These are phyloP conservation scores for Sporothrix curviconia DNA, from an alignment of 2,329 filamentous ascomycete genomes.

Conservation along the genomic window DNA sequence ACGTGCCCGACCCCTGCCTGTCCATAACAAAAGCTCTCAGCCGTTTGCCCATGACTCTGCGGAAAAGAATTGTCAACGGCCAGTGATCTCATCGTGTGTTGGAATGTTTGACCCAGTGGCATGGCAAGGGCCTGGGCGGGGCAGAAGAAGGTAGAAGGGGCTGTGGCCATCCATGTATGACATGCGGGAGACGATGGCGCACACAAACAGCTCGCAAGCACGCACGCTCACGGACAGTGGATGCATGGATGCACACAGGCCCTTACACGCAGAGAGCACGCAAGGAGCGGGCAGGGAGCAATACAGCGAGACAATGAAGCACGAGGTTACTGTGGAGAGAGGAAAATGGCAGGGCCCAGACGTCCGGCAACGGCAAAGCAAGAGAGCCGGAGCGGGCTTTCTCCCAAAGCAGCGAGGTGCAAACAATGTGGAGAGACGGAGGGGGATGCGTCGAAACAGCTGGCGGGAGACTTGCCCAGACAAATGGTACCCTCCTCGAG, in stretches of 20 bases:
- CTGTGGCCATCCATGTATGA: background rate
- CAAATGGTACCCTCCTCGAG: background rate
- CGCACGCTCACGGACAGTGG: background rate
- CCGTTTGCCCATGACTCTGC: background rate
- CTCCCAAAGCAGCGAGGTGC: background rate
- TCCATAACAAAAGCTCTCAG: too few relatives aligned
- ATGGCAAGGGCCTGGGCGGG: background rate
- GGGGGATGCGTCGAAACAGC: background rate
- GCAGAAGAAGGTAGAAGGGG: background rate
- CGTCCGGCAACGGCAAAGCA: background rate
- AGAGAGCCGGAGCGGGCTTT: background rate
- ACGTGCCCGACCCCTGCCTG: too few relatives aligned
- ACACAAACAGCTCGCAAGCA: background rate
- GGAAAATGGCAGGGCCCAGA: background rate
- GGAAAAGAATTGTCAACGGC: background rate
- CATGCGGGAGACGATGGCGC: background rate
- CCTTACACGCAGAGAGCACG: background rate
- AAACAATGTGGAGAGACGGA: background rate
- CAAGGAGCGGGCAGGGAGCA: too few relatives aligned
- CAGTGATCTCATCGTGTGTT: conserved; percentile 10
- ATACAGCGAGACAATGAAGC: too few relatives aligned
- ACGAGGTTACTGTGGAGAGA: too few relatives aligned
- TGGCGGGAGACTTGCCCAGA: background rate
- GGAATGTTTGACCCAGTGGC: conserved; percentile 5
- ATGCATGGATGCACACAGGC: background rate